Evolutionary conservation across 257 asterid species (phyloP).

Genomic region (Coffea canephora): DNA sequence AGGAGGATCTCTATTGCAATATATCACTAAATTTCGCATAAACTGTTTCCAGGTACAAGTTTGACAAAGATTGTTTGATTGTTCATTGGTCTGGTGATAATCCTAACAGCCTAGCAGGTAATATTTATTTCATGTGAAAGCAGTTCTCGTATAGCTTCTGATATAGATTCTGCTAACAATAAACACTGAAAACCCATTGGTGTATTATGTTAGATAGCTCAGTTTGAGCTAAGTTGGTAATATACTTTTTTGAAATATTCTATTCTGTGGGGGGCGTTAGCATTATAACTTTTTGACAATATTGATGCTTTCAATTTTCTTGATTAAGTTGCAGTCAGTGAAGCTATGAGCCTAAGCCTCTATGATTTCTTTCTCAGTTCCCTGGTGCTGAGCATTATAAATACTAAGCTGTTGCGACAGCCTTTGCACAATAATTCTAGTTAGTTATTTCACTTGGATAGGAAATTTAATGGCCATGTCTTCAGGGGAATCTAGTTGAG

Average conservation of each 20-base stretch:
- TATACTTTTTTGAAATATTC: neutral
- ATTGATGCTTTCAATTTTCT: neutral
- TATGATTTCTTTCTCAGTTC: neutral
- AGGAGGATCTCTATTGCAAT: neutral
- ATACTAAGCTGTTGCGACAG: neutral
- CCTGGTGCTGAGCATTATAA: neutral
- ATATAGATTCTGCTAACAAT: neutral
- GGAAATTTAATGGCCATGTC: neutral
- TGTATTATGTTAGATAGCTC: neutral
- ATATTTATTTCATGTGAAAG: neutral
- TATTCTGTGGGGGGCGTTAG: neutral
- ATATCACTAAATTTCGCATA: neutral
- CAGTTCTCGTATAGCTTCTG: neutral
- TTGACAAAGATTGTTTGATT: constrained; percentile 64
- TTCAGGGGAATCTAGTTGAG: neutral
- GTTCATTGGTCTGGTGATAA: constrained; percentile 98
- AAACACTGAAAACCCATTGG: neutral
- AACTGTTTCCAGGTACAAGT: constrained; percentile 57
- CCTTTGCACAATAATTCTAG: neutral
- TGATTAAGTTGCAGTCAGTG: neutral
- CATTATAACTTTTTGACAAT: neutral
- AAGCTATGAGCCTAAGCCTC: neutral
- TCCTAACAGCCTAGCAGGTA: constrained; percentile 98
- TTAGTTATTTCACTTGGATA: neutral
- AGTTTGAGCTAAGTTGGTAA: neutral